A percentile compares a stretch with the other conserved stretches of the same genome.
phyloP scores from a whole-genome alignment of 2,329 filamentous ascomycete species.

The Cucurbitaria berberidis region DNA sequence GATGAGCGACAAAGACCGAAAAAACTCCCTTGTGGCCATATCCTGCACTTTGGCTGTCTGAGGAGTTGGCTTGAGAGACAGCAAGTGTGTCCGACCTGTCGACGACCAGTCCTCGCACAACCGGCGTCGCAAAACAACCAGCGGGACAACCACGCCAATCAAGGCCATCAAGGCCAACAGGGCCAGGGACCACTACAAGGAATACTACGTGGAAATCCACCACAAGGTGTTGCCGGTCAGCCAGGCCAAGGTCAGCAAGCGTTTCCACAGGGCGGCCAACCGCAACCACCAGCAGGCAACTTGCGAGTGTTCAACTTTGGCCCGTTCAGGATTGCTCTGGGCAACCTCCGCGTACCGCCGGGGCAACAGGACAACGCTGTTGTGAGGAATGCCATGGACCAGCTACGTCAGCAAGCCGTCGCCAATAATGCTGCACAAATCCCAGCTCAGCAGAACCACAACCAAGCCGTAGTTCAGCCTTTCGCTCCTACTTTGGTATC shows the following conservation, averaged over 20 bases:
- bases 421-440: constrained; percentile 33
- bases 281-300: constrained; percentile 34
- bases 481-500: constrained; percentile 11
- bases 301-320: constrained; percentile 48
- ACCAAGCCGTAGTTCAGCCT: constrained; percentile 12
- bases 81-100: constrained; percentile 95
- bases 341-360: constrained; percentile 41
- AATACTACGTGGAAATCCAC: constrained; percentile 26
- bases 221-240: constrained; percentile 26
- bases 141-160: constrained; percentile 34
- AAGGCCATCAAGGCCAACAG: constrained; percentile 24
- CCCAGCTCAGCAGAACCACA: constrained; percentile 22
- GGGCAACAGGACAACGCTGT: constrained; percentile 33
- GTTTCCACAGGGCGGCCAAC: constrained; percentile 27
- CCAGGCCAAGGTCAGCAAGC: constrained; percentile 19
- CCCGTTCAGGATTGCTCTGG: constrained; percentile 43
- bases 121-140: constrained; percentile 35
- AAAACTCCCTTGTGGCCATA: constrained; percentile 95
- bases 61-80: constrained; percentile 97
- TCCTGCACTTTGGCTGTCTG: constrained; percentile 90
- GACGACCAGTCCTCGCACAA: constrained; percentile 73
- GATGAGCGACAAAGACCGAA: constrained; percentile 89
- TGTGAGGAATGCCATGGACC: constrained; percentile 30
- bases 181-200: constrained; percentile 26
- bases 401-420: constrained; percentile 30